Percentiles rank a stretch among this genome's conserved stretches.
phyloP scores from a whole-genome alignment of 768 basidiomycete species.

The Boletus patriciae region DNA sequence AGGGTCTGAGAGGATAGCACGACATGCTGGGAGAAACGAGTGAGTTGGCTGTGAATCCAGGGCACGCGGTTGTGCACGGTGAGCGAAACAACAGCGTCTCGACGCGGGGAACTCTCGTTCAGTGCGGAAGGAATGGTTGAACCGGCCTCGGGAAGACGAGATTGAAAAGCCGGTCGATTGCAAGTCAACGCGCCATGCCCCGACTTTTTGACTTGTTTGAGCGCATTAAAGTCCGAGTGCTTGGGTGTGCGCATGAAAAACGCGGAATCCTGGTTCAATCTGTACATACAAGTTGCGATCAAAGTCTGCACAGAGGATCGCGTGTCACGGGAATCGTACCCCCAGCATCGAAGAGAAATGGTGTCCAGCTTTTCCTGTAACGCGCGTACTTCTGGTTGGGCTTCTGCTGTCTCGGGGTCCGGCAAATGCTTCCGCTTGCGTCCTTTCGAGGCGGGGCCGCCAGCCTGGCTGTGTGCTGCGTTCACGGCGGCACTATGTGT shows the following conservation, averaged over 20 bases:
- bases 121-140: neutral
- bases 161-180: neutral
- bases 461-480: slow-evolving; percentile 36
- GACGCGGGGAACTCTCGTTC: neutral
- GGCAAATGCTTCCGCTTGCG: slow-evolving; percentile 39
- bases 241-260: slow-evolving; percentile 64
- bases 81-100: slow-evolving; percentile 54
- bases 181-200: slow-evolving; percentile 35
- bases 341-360: slow-evolving; percentile 58
- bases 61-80: slow-evolving; percentile 60
- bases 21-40: slow-evolving; percentile 66
- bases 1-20: slow-evolving; percentile 73
- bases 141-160: neutral
- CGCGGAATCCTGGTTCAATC: slow-evolving; percentile 52
- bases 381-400: slow-evolving; percentile 45
- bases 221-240: slow-evolving; percentile 64
- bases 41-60: slow-evolving; percentile 60
- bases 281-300: slow-evolving; percentile 25
- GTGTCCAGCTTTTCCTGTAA: slow-evolving; percentile 54
- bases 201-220: slow-evolving; percentile 33
- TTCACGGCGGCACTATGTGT: slow-evolving; percentile 51
- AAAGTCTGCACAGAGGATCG: neutral
- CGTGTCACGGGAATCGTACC: slow-evolving; percentile 41
- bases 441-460: slow-evolving; percentile 25
- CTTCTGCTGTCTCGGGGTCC: slow-evolving; percentile 23